Conservation (phyloP, 2,329 filamentous ascomycete species). For the Macrophomina pseudophaseolina region DNA sequence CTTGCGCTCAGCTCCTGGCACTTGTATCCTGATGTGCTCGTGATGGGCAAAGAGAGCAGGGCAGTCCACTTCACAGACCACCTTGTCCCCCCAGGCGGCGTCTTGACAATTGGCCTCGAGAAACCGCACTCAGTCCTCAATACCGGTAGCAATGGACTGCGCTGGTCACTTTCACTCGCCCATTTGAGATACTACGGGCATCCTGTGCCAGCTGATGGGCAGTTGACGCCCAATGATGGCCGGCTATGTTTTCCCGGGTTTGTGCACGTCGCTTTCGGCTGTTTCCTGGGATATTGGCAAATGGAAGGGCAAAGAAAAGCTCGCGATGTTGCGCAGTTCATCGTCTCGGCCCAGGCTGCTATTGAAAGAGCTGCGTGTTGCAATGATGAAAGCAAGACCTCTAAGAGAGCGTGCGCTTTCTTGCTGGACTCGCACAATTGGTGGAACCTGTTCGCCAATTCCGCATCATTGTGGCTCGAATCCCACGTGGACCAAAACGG, state of each 20-base stretch:
- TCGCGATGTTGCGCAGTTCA: not conserved
- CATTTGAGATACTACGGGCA: conserved; percentile 27
- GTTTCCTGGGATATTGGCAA: not conserved
- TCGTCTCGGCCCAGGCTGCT: not conserved
- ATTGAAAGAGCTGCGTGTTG: not conserved
- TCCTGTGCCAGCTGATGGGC: not conserved
- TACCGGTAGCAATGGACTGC: not conserved
- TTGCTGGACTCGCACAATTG: not conserved
- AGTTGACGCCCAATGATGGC: not conserved
- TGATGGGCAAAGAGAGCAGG: not conserved
- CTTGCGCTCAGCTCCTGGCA: conserved; percentile 30
- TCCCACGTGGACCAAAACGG: not conserved
- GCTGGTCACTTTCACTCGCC: conserved; percentile 27
- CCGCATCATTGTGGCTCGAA: not conserved
- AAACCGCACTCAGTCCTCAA: not conserved
- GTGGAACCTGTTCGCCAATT: not conserved
- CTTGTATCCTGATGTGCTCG: conserved; percentile 30
- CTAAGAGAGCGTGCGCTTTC: not conserved
- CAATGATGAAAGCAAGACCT: not conserved
- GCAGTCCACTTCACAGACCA: not conserved
- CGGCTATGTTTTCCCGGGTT: not conserved
- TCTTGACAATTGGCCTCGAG: conserved; percentile 17
- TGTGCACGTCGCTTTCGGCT: not conserved
- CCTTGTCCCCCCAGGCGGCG: conserved; percentile 11
- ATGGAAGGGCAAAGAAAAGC: not conserved